These are phyloP conservation scores for Blastocladiella emersonii DNA, from an alignment of 371 early-diverging fungal genomes.

Conservation along the genomic window DNA sequence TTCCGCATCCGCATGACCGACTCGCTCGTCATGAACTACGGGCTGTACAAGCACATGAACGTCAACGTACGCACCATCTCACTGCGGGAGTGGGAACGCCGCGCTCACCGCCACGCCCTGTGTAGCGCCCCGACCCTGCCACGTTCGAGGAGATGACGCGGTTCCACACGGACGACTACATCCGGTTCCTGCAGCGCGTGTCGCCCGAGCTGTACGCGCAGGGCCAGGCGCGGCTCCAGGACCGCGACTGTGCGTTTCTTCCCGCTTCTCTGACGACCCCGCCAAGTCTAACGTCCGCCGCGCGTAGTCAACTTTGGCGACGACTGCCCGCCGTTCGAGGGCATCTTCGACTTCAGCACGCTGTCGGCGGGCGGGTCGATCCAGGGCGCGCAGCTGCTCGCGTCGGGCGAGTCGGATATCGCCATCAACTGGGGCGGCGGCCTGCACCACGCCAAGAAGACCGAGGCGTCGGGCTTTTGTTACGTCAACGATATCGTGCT, in stretches of 20 bases:
- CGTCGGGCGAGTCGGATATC: slow-evolving; percentile 75
- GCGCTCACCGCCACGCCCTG: not conserved
- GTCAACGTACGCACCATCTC: slow-evolving; percentile 61
- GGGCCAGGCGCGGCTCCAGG: no score
- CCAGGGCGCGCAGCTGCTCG: not conserved
- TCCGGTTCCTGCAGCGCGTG: slow-evolving; percentile 75
- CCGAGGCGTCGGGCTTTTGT: slow-evolving; percentile 96
- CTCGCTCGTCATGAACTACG: slow-evolving; percentile 90
- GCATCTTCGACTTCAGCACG: slow-evolving; percentile 89
- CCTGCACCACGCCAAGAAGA: slow-evolving; percentile 96
- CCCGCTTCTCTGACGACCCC: no score
- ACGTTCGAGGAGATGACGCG: slow-evolving; percentile 88
- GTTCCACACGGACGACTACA: slow-evolving; percentile 99
- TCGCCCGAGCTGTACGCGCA: not conserved
- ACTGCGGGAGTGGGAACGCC: not conserved
- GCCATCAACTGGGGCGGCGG: slow-evolving; percentile 99
- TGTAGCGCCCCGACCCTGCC: slow-evolving; percentile 72
- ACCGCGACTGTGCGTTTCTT: no score
- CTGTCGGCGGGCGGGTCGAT: slow-evolving; percentile 91
- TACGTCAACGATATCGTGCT: slow-evolving; percentile 99
- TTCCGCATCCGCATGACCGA: slow-evolving; percentile 97
- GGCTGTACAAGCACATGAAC: slow-evolving; percentile 88
- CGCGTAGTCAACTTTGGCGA: slow-evolving; percentile 70
- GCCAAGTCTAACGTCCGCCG: not conserved
- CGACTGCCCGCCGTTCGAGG: slow-evolving; percentile 98